Base-by-base conservation (phyloP, 805 yeast species). In the Blastobotrys mokoenaii region DNA sequence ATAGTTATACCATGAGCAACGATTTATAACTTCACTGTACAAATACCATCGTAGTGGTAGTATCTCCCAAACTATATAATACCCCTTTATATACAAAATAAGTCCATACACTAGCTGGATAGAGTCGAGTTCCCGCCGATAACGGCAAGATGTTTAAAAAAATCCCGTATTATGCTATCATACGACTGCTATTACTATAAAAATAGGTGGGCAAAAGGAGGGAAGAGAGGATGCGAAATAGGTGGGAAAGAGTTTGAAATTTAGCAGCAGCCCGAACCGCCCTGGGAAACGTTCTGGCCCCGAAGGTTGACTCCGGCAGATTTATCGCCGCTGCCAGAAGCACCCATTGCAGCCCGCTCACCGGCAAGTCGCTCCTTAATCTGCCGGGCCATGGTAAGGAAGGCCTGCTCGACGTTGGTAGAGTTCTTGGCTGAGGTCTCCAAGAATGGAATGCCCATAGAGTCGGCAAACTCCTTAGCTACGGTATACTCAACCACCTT, bases 341-440 rank as follows among this genome's bases (percentile, higher is more conserved):
- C 68, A 41, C 61, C 65, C 54, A 72, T 81, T 36, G 90, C 82
- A 8, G 27, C 27, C 27, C 27, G 27, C 27, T 22, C 27, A 38
- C 60, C 55, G 35, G 71, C 71, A 86, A 93, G 87, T 63, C 88
- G 88, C 53, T 94, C 93, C 74, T 93, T 93, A 64, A 93, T 93
- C 67, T 93, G 97, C 67, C 95, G 84, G 9, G 97, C 95, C 98
- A 93, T 93, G 55, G 96, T 88, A 74, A 86, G 80, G 71, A 93
- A 93, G 10, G 97, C 97, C 68, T 93, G 96, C 67, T 93, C 98
- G 57, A 93, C 98, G 63, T 93, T 93, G 47, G 96, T 87, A 31
- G 96, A 84, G 60, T 84, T 84, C 65, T 88, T 78, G 22, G 98
- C 98, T 33, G 95, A 84, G 9, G 98, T 93, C 70, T 93, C 98